Percentiles rank a stretch among this genome's conserved stretches.
phyloP scores from a whole-genome alignment of 1,284 basidiomycete genomes.

The Austropuccinia psidii region DNA sequence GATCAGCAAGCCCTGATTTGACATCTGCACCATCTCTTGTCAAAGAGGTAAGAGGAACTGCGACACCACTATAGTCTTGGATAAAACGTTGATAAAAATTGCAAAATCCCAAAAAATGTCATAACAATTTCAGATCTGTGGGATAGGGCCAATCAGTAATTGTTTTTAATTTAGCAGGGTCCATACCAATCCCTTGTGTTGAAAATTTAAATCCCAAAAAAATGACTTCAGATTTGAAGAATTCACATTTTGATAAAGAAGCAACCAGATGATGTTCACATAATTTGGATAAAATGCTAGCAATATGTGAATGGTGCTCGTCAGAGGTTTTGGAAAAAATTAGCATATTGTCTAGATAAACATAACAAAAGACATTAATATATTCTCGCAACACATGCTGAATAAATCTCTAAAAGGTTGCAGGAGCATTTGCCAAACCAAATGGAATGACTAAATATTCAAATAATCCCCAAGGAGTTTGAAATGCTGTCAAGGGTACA shows the following conservation, averaged over 20 bases:
- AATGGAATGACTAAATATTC: slow-evolving; percentile 15
- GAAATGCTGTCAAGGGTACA: neutral
- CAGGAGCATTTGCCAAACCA: slow-evolving; percentile 38
- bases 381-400: slow-evolving; percentile 3
- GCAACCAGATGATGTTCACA: neutral
- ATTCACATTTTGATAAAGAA: slow-evolving; percentile 13
- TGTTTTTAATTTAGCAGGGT: neutral
- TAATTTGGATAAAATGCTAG: neutral
- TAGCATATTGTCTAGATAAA: slow-evolving; percentile 20
- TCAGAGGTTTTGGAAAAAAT: slow-evolving; percentile 16
- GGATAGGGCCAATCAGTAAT: neutral
- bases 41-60: neutral
- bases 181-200: neutral
- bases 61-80: neutral
- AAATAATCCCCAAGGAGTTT: slow-evolving; percentile 7
- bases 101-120: neutral
- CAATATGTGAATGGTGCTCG: neutral
- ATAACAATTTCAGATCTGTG: neutral
- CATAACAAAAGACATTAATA: slow-evolving; percentile 20
- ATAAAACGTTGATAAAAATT: slow-evolving; percentile 16
- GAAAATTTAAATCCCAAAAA: slow-evolving; percentile 15
- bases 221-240: neutral
- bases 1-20: neutral
- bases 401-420: slow-evolving; percentile 37
- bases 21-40: neutral